Evolutionary conservation across 192 early-diverging fungal species (phyloP).

Genomic region (Chytriomyces sp.): DNA sequence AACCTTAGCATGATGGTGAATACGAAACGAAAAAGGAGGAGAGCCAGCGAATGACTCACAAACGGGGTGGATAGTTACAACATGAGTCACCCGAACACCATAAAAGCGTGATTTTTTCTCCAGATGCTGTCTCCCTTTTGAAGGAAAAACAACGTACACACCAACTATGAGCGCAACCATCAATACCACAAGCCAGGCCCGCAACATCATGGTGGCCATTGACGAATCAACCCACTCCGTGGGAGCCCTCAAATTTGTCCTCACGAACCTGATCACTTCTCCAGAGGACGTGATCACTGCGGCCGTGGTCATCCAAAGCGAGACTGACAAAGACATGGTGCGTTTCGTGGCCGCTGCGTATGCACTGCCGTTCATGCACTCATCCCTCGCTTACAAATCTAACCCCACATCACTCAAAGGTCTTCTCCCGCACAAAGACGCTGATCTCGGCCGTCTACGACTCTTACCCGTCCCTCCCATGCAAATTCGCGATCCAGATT

Average conservation of each 20-base stretch:
- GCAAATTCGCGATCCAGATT: slow-evolving; percentile 32
- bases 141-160: no score
- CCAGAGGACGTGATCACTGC: slow-evolving; percentile 39
- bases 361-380: neutral
- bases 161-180: no score
- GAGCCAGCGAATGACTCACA: no score
- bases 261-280: slow-evolving; percentile 30
- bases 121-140: no score
- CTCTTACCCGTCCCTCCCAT: slow-evolving; percentile 25
- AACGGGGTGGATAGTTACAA: no score
- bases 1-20: no score
- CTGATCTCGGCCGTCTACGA: slow-evolving; percentile 44
- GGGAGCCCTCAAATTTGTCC: slow-evolving; percentile 42
- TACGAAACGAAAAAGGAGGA: no score
- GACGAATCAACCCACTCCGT: slow-evolving; percentile 48
- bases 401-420: slow-evolving; percentile 4
- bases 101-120: no score
- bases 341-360: neutral
- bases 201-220: slow-evolving; percentile 40
- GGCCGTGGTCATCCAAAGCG: slow-evolving; percentile 36
- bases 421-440: slow-evolving; percentile 37
- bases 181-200: neutral
- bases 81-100: no score
- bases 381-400: neutral
- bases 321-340: slow-evolving; percentile 23